phyloP scores from a whole-genome alignment of 495 filamentous ascomycete species.

The Neurospora sp. region DNA sequence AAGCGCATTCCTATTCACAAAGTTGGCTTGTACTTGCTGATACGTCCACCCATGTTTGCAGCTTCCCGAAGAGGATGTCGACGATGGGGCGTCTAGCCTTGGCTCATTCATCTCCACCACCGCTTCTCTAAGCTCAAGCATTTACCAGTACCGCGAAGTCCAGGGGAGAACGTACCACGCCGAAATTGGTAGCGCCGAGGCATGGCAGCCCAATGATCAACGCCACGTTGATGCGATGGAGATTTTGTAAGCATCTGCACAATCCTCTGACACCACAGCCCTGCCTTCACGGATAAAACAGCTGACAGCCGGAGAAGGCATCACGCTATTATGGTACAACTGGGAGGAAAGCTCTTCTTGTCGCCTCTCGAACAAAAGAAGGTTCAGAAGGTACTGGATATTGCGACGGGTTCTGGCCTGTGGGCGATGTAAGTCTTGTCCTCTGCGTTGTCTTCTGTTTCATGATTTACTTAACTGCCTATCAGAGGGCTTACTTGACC shows the following conservation, averaged over 20 bases:
- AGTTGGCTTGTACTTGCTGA: neutral
- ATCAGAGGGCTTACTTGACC: neutral
- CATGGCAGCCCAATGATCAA: conserved; percentile 28
- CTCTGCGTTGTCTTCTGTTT: neutral
- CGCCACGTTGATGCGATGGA: conserved; percentile 20
- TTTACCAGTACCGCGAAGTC: neutral
- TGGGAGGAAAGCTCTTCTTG: conserved; percentile 33
- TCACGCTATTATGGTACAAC: neutral
- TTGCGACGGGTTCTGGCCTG: conserved; percentile 52
- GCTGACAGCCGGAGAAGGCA: neutral
- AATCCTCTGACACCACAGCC: neutral
- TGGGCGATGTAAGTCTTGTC: conserved; percentile 35
- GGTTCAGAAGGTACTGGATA: conserved; percentile 44
- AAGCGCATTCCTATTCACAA: neutral
- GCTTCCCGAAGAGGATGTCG: neutral
- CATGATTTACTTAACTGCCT: neutral
- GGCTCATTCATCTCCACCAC: neutral
- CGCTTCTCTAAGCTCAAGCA: conserved; percentile 1
- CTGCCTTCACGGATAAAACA: neutral
- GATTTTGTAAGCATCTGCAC: conserved; percentile 10
- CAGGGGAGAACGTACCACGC: conserved; percentile 10
- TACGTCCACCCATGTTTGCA: neutral
- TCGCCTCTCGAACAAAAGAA: conserved; percentile 33
- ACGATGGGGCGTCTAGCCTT: neutral
- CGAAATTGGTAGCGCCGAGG: conserved; percentile 19